Evolutionary conservation across 306 rosid species (phyloP).

Genomic region (Geum urbanum): DNA sequence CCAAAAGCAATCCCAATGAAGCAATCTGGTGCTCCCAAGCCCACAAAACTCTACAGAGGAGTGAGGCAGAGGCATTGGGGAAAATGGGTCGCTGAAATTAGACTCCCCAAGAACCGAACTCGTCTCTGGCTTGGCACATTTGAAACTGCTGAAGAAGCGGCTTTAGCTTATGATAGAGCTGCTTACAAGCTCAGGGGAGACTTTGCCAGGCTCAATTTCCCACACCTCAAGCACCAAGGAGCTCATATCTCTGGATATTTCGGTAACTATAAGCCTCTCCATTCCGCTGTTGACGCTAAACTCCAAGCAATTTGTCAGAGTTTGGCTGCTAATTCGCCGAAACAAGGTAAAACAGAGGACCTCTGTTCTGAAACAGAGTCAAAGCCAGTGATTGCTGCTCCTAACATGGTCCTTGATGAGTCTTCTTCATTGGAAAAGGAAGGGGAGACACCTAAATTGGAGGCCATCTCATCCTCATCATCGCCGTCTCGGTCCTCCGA

Average conservation of each 20-base stretch:
- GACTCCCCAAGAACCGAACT: constrained; percentile 85
- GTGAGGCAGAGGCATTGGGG: constrained; percentile 97
- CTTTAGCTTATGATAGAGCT: constrained; percentile 82
- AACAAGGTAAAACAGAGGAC: constrained; percentile 42
- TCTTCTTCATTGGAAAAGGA: constrained; percentile 21
- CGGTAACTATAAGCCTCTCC: constrained; percentile 65
- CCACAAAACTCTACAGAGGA: constrained; percentile 73
- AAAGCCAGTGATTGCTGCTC: constrained; percentile 30
- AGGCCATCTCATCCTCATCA: constrained; percentile 24
- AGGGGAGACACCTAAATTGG: constrained; percentile 28
- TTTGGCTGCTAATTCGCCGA: constrained; percentile 38
- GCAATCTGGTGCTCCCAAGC: constrained; percentile 37
- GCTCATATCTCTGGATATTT: constrained; percentile 44
- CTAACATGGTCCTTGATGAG: constrained; percentile 14
- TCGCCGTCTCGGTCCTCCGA: constrained; percentile 31
- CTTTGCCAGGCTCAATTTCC: constrained; percentile 75
- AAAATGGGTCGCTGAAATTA: constrained; percentile 93
- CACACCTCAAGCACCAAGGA: constrained; percentile 51
- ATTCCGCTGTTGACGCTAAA: constrained; percentile 70
- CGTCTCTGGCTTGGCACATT: constrained; percentile 98
- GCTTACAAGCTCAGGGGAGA: constrained; percentile 89
- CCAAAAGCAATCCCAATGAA: constrained; percentile 69
- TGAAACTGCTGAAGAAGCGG: constrained; percentile 86
- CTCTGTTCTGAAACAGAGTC: constrained; percentile 30
- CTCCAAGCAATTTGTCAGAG: constrained; percentile 73